phyloP scores from a whole-genome alignment of 2,329 filamentous ascomycete genomes.

The Colletotrichum somersetense region DNA sequence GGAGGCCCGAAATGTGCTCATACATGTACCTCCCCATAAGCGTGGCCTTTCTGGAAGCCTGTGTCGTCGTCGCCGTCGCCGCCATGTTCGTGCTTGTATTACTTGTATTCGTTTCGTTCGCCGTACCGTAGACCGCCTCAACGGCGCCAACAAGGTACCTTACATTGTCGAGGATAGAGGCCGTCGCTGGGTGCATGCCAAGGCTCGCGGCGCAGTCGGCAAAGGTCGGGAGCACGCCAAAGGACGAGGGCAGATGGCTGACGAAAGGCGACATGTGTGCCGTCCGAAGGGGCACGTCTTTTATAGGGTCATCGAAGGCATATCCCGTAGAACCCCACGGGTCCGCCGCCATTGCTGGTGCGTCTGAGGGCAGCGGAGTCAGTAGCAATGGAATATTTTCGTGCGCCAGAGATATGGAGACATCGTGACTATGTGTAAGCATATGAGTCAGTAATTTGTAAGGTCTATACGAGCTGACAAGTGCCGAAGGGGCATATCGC shows the following conservation, averaged over 20 bases:
- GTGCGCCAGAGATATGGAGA: conserved; percentile 62
- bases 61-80: neutral
- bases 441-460: conserved; percentile 32
- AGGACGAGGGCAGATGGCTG: conserved; percentile 46
- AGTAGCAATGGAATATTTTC: conserved; percentile 59
- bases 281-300: conserved; percentile 56
- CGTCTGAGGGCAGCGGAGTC: conserved; percentile 36
- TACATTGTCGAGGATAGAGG: conserved; percentile 65
- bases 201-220: conserved; percentile 55
- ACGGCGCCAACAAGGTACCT: conserved; percentile 61
- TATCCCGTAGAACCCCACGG: conserved; percentile 49
- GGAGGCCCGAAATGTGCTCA: conserved; percentile 23
- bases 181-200: conserved; percentile 60
- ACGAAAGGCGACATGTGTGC: conserved; percentile 59
- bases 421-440: conserved; percentile 55
- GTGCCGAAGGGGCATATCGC: conserved; percentile 31
- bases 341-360: neutral
- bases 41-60: conserved; percentile 23
- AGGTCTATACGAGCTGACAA: conserved; percentile 12
- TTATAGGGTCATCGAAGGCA: conserved; percentile 54
- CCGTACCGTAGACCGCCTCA: conserved; percentile 18
- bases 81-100: neutral
- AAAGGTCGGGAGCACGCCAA: conserved; percentile 58
- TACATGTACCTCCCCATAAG: conserved; percentile 27
- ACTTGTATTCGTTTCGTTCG: conserved; percentile 7